Percentiles rank a stretch among this genome's conserved stretches.
Conservation (phyloP, 352 stramenopile species). For the Halophytophthora batemanensis region DNA sequence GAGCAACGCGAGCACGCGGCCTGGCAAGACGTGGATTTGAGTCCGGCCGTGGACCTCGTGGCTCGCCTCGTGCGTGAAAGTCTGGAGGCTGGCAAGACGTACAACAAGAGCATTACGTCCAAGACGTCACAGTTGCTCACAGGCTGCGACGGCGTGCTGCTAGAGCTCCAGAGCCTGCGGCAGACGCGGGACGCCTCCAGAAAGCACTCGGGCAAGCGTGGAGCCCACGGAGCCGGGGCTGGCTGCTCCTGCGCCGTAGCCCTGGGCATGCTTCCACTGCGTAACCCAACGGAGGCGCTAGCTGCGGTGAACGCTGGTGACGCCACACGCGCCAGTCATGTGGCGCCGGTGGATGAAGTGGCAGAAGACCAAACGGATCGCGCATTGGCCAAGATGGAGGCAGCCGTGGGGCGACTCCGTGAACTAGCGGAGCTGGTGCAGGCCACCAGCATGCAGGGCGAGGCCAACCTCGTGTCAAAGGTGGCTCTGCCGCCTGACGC, state of each 20-base stretch:
- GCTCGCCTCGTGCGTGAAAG: slow-evolving; percentile 53
- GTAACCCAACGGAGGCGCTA: slow-evolving; percentile 13
- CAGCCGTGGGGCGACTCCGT: slow-evolving; percentile 58
- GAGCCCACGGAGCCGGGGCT: slow-evolving; percentile 23
- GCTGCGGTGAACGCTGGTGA: slow-evolving; percentile 10
- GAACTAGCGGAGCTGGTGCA: slow-evolving; percentile 82
- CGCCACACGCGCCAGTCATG: slow-evolving; percentile 8
- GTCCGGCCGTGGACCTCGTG: slow-evolving; percentile 77
- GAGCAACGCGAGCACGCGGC: slow-evolving; percentile 71
- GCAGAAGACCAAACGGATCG: slow-evolving; percentile 81
- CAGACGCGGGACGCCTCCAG: slow-evolving; percentile 52
- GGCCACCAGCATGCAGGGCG: slow-evolving; percentile 80
- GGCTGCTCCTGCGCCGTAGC: slow-evolving; percentile 58
- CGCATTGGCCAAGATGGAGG: slow-evolving; percentile 72
- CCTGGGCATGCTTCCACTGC: slow-evolving; percentile 57
- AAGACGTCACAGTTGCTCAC: slow-evolving; percentile 79
- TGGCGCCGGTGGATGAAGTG: slow-evolving; percentile 40
- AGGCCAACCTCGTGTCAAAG: slow-evolving; percentile 77
- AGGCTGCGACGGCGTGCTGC: slow-evolving; percentile 67
- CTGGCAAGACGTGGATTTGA: slow-evolving; percentile 81
- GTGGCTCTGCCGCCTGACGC: slow-evolving; percentile 56
- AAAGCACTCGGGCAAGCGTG: slow-evolving; percentile 35
- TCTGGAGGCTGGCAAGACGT: slow-evolving; percentile 77
- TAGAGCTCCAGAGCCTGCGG: slow-evolving; percentile 73
- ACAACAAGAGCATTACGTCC: slow-evolving; percentile 82